Evolutionary conservation across 495 filamentous ascomycete genomes (phyloP).

Genomic region (Elasticomyces elasticus): DNA sequence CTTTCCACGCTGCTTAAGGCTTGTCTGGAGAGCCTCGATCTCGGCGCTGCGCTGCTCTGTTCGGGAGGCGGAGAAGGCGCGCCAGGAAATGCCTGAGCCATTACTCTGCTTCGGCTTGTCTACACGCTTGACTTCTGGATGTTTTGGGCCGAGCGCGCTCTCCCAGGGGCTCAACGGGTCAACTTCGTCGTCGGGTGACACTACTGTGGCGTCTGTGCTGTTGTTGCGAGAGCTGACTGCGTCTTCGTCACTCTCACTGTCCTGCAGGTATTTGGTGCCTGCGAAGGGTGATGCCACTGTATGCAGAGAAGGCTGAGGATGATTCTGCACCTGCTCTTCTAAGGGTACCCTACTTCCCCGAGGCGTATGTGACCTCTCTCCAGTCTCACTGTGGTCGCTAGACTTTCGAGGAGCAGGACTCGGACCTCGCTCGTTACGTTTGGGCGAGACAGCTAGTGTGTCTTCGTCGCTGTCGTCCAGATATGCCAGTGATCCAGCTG

Average conservation of each 20-base stretch:
- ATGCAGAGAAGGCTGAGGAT: constrained; percentile 4
- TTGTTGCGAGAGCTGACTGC: constrained; percentile 9
- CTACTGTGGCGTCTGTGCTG: constrained; percentile 7
- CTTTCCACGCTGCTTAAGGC: constrained; percentile 20
- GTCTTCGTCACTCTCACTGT: constrained; percentile 19
- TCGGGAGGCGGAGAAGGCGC: constrained; percentile 22
- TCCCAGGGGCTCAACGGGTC: constrained; percentile 9
- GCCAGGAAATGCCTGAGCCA: constrained; percentile 21
- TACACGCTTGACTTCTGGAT: constrained; percentile 17
- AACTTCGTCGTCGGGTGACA: not conserved
- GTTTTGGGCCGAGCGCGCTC: constrained; percentile 7
- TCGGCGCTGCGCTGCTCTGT: constrained; percentile 16
- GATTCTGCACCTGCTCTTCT: constrained; percentile 3
- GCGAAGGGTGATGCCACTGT: constrained; percentile 23
- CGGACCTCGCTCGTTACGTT: constrained; percentile 10
- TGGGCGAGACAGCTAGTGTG: not conserved
- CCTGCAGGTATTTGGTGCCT: constrained; percentile 22
- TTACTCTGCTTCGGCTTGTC: constrained; percentile 21
- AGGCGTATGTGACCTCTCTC: constrained; percentile 5
- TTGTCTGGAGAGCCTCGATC: constrained; percentile 21
- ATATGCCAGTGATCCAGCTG: constrained; percentile 15
- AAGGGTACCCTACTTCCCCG: constrained; percentile 1
- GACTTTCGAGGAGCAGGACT: constrained; percentile 18
- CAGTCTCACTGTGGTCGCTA: constrained; percentile 2
- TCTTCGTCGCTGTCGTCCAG: constrained; percentile 19